Conservation (phyloP, 2,329 filamentous ascomycete species). For the Fusarium sp. region DNA sequence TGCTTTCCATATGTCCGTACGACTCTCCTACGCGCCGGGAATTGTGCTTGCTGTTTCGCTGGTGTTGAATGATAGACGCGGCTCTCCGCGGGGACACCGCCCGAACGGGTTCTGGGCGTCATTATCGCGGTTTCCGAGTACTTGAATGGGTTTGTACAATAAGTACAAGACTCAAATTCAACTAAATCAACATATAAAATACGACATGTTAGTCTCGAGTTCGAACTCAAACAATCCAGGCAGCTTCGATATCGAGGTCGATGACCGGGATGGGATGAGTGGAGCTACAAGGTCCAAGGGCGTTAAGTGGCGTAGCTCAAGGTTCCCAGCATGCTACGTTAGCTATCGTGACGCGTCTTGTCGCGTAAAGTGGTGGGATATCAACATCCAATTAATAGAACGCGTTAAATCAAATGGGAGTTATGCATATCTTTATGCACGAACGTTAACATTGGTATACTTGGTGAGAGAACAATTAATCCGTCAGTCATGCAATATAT, state of each 20-base stretch:
- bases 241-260: conserved; percentile 17
- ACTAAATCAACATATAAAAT: background rate
- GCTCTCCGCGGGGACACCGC: conserved; percentile 51
- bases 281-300: conserved; percentile 29
- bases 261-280: conserved; percentile 22
- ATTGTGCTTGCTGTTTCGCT: conserved; percentile 54
- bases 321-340: background rate
- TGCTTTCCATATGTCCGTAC: conserved; percentile 53
- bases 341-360: conserved; percentile 37
- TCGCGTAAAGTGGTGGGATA: conserved; percentile 40
- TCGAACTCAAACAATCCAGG: conserved; percentile 3
- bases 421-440: background rate
- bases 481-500: conserved; percentile 7
- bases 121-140: conserved; percentile 39
- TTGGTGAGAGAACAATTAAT: background rate
- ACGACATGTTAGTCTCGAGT: conserved; percentile 19
- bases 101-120: conserved; percentile 55
- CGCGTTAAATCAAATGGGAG: background rate
- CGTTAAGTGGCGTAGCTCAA: conserved; percentile 36
- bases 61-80: conserved; percentile 55
- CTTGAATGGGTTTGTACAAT: background rate
- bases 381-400: background rate
- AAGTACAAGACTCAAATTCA: background rate
- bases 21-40: conserved; percentile 51
- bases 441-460: background rate